These are phyloP conservation scores for Apiospora sp. DNA, from an alignment of 2,329 filamentous ascomycete species.

Conservation along the genomic window DNA sequence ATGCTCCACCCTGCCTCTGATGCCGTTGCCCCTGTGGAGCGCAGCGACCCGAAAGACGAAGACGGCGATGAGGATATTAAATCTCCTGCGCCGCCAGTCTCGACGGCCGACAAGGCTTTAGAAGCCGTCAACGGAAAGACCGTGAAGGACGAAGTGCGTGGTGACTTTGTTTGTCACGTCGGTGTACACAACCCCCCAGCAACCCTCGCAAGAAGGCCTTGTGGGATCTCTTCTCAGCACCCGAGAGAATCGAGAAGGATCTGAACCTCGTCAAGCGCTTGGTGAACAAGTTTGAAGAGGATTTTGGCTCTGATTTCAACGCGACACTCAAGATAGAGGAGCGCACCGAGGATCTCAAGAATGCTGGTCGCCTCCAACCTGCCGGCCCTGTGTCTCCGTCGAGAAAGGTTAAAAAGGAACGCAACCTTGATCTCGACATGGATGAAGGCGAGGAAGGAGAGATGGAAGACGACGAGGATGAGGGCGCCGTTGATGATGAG, in stretches of 20 bases:
- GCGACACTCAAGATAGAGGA: constrained; percentile 84
- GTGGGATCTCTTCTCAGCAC: constrained; percentile 95
- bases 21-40: constrained; percentile 68
- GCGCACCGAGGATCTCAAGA: constrained; percentile 81
- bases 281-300: constrained; percentile 83
- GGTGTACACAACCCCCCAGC: constrained; percentile 91
- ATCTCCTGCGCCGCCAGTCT: constrained; percentile 51
- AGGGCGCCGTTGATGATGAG: constrained; percentile 81
- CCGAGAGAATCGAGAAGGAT: constrained; percentile 92
- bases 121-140: constrained; percentile 98
- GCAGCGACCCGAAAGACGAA: constrained; percentile 77
- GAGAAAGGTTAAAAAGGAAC: constrained; percentile 69
- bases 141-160: constrained; percentile 90
- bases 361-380: constrained; percentile 79
- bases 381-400: constrained; percentile 59
- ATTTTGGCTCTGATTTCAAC: constrained; percentile 80
- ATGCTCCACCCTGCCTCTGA: constrained; percentile 87
- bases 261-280: constrained; percentile 83
- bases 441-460: constrained; percentile 70
- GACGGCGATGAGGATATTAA: constrained; percentile 65
- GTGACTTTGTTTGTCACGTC: constrained; percentile 97
- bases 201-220: constrained; percentile 92
- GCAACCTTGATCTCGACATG: constrained; percentile 67
- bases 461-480: constrained; percentile 82
- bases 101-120: constrained; percentile 83